Evolutionary conservation across 2,329 filamentous ascomycete genomes (phyloP).

Genomic region (Trichophyton schoenleinii): DNA sequence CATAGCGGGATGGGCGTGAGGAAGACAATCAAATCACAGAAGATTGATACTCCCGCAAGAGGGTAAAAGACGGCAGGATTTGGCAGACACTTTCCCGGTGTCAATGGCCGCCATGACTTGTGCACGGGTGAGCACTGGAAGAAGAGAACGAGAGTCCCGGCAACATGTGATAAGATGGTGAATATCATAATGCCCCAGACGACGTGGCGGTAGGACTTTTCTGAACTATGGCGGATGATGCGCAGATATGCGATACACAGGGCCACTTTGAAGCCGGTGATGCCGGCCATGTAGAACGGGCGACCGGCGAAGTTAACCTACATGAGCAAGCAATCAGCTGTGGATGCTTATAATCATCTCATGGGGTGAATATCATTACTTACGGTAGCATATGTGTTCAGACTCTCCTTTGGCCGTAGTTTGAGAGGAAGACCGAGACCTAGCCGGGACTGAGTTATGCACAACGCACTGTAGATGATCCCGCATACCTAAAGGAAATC

Average conservation of each 20-base stretch:
- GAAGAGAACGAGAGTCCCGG: constrained; percentile 38
- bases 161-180: constrained; percentile 38
- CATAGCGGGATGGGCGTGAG: constrained; percentile 41
- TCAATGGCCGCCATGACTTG: constrained; percentile 36
- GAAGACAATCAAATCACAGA: constrained; percentile 40
- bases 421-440: constrained; percentile 39
- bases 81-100: constrained; percentile 34
- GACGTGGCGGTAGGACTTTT: constrained; percentile 32
- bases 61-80: constrained; percentile 40
- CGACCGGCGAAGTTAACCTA: constrained; percentile 42
- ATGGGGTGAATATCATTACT: not conserved
- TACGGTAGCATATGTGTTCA: constrained; percentile 34
- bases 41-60: constrained; percentile 41
- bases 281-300: constrained; percentile 44
- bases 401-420: constrained; percentile 33
- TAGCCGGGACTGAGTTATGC: constrained; percentile 41
- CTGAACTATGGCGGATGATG: constrained; percentile 39
- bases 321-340: not conserved
- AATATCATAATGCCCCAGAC: constrained; percentile 36
- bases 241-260: constrained; percentile 42
- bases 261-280: constrained; percentile 46
- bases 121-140: constrained; percentile 41
- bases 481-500: constrained; percentile 30
- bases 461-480: constrained; percentile 39
- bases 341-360: not conserved